Conservation (phyloP, 257 asterid species). For the Ajuga chamaepitys region DNA sequence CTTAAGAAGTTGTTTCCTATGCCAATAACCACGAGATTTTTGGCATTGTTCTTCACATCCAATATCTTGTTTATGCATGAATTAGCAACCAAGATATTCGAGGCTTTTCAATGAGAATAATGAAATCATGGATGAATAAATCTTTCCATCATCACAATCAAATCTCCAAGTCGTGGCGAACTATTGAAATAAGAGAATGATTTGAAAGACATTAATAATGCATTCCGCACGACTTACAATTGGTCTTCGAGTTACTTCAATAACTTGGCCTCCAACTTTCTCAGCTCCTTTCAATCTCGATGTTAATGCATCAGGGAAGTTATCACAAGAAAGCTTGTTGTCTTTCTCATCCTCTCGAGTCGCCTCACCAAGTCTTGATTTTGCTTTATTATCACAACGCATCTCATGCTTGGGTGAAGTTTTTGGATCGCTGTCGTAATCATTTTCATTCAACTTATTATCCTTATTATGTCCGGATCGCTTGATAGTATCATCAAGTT, state of each 20-base stretch:
- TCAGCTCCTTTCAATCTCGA: slow-evolving; percentile 16
- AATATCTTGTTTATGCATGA: neutral
- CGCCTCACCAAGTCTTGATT: slow-evolving; percentile 16
- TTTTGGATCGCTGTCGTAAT: slow-evolving; percentile 10
- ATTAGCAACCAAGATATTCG: neutral
- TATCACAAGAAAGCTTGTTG: slow-evolving; percentile 10
- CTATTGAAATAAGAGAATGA: neutral
- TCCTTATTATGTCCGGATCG: slow-evolving; percentile 8
- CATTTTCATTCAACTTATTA: slow-evolving; percentile 17
- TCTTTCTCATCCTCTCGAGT: slow-evolving; percentile 20
- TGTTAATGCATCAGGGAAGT: slow-evolving; percentile 11
- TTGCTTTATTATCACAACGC: slow-evolving; percentile 11
- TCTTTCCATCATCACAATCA: neutral
- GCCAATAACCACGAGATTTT: neutral
- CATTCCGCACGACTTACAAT: slow-evolving; percentile 56
- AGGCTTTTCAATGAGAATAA: neutral
- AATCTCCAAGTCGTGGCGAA: neutral
- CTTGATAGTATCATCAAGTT: slow-evolving; percentile 17
- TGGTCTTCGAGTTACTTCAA: slow-evolving; percentile 63
- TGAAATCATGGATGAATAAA: neutral
- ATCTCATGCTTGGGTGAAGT: neutral
- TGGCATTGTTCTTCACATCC: neutral
- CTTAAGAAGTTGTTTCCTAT: neutral
- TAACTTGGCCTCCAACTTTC: slow-evolving; percentile 28
- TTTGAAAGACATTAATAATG: slow-evolving; percentile 22